phyloP scores from a whole-genome alignment of 176 grass and related monocot genomes.

The Musa itinerans region DNA sequence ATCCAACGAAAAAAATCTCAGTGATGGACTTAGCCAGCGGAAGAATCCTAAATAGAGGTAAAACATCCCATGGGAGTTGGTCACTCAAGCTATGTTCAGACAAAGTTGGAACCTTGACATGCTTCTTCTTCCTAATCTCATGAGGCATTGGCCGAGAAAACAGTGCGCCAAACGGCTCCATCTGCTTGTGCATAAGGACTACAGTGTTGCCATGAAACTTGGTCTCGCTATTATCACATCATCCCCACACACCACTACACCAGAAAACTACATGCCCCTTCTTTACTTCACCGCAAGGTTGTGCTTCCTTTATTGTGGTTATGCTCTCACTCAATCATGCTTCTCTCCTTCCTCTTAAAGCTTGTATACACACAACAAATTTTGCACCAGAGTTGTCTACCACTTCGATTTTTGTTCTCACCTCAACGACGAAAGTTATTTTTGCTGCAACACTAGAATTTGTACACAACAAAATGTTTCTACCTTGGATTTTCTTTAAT shows the following conservation, averaged over 20 bases:
- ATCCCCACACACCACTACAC: slow-evolving; percentile 78
- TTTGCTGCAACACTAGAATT: slow-evolving; percentile 42
- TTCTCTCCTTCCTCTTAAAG: slow-evolving; percentile 62
- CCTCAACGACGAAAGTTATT: slow-evolving; percentile 97
- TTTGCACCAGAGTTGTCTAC: slow-evolving; percentile 92
- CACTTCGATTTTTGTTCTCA: slow-evolving; percentile 96
- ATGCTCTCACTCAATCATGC: slow-evolving; percentile 73
- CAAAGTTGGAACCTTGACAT: slow-evolving; percentile 78
- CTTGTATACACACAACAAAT: slow-evolving; percentile 86
- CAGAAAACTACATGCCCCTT: slow-evolving; percentile 86
- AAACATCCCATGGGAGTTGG: background rate
- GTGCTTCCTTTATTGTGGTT: slow-evolving; percentile 83
- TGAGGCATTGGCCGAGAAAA: slow-evolving; percentile 67
- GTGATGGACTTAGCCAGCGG: background rate
- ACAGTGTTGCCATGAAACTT: slow-evolving; percentile 80
- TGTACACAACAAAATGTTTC: background rate
- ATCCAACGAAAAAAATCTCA: background rate
- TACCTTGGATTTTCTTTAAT: background rate
- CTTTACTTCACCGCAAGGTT: slow-evolving; percentile 89
- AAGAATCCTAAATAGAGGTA: background rate
- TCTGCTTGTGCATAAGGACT: slow-evolving; percentile 85
- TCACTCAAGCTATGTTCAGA: slow-evolving; percentile 68
- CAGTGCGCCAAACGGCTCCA: slow-evolving; percentile 70
- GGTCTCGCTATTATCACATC: slow-evolving; percentile 67
- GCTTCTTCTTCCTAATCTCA: slow-evolving; percentile 92